A percentile compares a stretch with the other conserved stretches of the same genome.
Evolutionary conservation across 208 protist species (phyloP).

Genomic region (Acanthamoeba polyphaga): DNA sequence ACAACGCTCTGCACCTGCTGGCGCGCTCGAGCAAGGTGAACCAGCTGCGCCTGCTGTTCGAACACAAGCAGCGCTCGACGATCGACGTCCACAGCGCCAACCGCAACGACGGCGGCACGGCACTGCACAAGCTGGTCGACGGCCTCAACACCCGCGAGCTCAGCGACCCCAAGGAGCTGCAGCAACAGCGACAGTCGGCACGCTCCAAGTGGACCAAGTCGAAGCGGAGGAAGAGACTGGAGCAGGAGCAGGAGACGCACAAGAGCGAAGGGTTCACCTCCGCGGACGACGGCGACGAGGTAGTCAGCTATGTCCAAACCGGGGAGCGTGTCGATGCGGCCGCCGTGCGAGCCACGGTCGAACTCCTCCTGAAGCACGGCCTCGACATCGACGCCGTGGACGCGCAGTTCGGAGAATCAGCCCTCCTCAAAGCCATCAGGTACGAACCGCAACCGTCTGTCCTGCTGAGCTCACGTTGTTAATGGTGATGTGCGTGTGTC

Average conservation of each 20-base stretch:
- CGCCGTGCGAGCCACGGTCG: neutral
- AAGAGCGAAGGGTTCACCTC: no score
- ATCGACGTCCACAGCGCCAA: neutral
- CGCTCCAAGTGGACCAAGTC: neutral
- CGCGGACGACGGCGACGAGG: neutral
- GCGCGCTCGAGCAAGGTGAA: neutral
- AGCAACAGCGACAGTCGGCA: neutral
- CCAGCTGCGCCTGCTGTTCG: slow-evolving; percentile 12
- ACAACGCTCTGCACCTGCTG: slow-evolving; percentile 21
- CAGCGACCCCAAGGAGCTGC: neutral
- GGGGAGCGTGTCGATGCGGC: neutral
- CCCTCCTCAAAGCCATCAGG: neutral
- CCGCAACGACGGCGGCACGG: neutral
- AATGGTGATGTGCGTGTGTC: no score
- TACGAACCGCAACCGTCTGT: neutral
- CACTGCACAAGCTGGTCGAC: slow-evolving; percentile 42
- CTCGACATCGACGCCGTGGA: neutral
- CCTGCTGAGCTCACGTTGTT: no score
- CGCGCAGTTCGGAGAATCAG: neutral
- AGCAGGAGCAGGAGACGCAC: neutral
- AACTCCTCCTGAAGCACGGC: neutral
- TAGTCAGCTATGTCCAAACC: neutral
- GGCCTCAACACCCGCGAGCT: neutral
- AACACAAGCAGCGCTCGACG: neutral
- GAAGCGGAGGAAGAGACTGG: neutral